A percentile compares a stretch with the other conserved stretches of the same genome.
Conservation (phyloP, 345 rosid species). For the Camelina hispida region DNA sequence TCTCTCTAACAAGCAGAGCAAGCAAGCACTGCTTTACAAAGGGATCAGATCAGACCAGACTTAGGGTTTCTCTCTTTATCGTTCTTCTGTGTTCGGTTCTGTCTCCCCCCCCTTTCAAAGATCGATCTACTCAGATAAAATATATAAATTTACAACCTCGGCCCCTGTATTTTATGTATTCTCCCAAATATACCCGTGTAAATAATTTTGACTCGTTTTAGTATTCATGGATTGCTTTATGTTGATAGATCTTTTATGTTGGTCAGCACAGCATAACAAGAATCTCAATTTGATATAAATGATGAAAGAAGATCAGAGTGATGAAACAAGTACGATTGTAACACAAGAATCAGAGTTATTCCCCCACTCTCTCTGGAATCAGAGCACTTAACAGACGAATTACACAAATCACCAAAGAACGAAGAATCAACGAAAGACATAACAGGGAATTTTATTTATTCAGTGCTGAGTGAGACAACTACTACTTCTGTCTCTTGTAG, state of each 20-base stretch:
- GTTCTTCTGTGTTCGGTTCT: not conserved
- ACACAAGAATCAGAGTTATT: conserved; percentile 23
- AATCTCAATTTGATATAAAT: conserved; percentile 16
- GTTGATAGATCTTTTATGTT: not conserved
- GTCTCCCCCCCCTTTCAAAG: not conserved
- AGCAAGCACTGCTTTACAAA: not conserved
- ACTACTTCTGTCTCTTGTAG: conserved; percentile 82
- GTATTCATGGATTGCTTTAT: not conserved
- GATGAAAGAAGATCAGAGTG: conserved; percentile 13
- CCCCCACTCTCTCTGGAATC: conserved; percentile 6
- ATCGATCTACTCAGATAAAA: not conserved
- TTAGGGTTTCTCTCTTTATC: conserved; percentile 27
- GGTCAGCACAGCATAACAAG: conserved; percentile 18
- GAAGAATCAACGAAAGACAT: conserved; percentile 7
- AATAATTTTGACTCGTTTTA: too few species aligned
- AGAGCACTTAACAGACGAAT: conserved; percentile 33
- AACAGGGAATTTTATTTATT: not conserved
- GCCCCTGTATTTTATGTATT: conserved; percentile 22
- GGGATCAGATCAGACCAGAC: too few species aligned
- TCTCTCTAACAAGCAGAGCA: not conserved
- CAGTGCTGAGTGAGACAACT: not conserved
- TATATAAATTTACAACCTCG: not conserved
- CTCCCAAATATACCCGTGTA: not conserved
- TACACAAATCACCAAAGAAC: conserved; percentile 26
- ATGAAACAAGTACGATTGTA: conserved; percentile 21